Evolutionary conservation across 805 yeast genomes (phyloP).

Genomic region (Scheffersomyces ergatensis): DNA sequence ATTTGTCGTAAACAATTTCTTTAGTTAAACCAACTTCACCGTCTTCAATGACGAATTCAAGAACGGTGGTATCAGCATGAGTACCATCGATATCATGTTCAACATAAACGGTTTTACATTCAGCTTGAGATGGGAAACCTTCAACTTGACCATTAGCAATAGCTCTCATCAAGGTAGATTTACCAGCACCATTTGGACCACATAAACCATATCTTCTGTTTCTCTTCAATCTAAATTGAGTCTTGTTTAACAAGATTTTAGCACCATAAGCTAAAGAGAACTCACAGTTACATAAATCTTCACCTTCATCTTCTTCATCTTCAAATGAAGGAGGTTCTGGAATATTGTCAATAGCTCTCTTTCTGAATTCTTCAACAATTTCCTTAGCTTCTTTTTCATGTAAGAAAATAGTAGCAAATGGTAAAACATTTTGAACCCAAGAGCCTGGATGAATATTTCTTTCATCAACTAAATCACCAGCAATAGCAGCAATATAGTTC

Average conservation of each 20-base stretch:
- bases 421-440: conserved; percentile 87
- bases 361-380: conserved; percentile 86
- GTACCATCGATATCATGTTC: conserved; percentile 99
- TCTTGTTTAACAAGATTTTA: conserved; percentile 98
- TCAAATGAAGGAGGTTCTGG: conserved; percentile 95
- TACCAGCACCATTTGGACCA: conserved; percentile 58
- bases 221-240: conserved; percentile 98
- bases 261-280: conserved; percentile 99
- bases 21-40: conserved; percentile 70
- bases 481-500: conserved; percentile 89
- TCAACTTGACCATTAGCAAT: conserved; percentile 98
- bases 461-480: conserved; percentile 99
- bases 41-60: conserved; percentile 85
- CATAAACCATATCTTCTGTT: conserved; percentile 98
- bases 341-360: conserved; percentile 95
- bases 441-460: conserved; percentile 86
- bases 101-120: conserved; percentile 98
- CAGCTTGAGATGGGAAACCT: conserved; percentile 99
- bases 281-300: conserved; percentile 99
- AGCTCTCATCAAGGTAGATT: conserved; percentile 81
- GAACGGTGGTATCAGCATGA: conserved; percentile 92
- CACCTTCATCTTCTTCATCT: conserved; percentile 98
- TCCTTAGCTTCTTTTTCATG: conserved; percentile 91
- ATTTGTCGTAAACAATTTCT: conserved; percentile 70
- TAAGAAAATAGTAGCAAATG: conserved; percentile 93